Evolutionary conservation across 257 asterid species (phyloP).

Genomic region (Solanum pimpinellifolium): DNA sequence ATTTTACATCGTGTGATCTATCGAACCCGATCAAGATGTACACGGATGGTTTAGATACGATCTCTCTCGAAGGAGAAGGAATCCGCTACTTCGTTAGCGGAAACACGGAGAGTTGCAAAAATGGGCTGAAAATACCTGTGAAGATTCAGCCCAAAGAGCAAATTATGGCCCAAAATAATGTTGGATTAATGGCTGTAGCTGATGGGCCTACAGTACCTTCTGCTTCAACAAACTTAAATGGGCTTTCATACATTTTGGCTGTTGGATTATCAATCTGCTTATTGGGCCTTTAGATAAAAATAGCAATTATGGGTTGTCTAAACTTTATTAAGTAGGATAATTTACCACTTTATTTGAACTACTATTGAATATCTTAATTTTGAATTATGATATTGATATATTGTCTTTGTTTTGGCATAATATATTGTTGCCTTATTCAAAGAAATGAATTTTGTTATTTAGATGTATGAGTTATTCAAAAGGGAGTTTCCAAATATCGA

Average conservation of each 20-base stretch:
- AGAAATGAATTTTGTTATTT: neutral
- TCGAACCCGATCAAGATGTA: conserved; percentile 10
- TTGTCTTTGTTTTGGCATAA: neutral
- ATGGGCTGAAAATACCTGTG: conserved; percentile 6
- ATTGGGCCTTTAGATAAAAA: neutral
- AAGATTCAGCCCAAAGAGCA: neutral
- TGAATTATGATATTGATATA: neutral
- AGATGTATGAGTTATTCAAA: neutral
- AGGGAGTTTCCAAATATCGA: neutral
- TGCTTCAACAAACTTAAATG: neutral
- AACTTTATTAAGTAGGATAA: neutral
- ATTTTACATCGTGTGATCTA: conserved; percentile 5
- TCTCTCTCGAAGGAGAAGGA: conserved; percentile 9
- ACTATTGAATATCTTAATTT: neutral
- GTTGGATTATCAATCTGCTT: neutral
- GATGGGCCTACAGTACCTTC: conserved; percentile 6
- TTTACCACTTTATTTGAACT: neutral
- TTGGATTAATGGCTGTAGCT: neutral
- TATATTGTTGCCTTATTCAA: neutral
- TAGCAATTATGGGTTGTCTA: neutral
- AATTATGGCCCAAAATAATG: neutral
- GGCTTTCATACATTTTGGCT: neutral
- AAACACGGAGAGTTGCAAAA: neutral
- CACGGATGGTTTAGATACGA: neutral
- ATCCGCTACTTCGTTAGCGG: conserved; percentile 10